phyloP scores from a whole-genome alignment of 306 rosid species.

The Rubus parviflorus region DNA sequence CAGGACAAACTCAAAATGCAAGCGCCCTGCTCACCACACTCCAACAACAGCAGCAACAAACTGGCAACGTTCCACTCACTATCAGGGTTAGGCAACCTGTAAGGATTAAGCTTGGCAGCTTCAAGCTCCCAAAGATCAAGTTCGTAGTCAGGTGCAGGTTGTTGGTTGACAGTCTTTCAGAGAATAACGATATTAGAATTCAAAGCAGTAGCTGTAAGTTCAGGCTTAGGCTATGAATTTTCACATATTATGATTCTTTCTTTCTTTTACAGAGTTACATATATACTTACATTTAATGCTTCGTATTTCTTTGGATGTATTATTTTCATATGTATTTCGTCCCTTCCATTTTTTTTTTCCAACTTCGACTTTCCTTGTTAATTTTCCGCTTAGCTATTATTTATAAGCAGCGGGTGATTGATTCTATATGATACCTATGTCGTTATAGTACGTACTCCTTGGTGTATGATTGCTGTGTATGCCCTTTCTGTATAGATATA shows the following conservation, averaged over 20 bases:
- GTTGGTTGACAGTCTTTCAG: constrained; percentile 45
- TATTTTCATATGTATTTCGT: background rate
- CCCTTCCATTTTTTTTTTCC: no score
- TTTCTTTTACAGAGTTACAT: background rate
- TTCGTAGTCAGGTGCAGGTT: constrained; percentile 66
- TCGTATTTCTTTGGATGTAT: background rate
- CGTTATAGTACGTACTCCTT: no score
- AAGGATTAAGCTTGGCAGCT: constrained; percentile 66
- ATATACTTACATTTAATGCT: background rate
- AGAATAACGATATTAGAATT: constrained; percentile 44
- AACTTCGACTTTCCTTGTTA: no score
- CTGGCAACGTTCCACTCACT: constrained; percentile 56
- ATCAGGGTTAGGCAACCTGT: constrained; percentile 71
- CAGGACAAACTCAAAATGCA: constrained; percentile 57
- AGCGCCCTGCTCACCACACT: constrained; percentile 16
- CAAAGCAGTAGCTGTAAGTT: constrained; percentile 65
- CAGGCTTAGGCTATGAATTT: constrained; percentile 45
- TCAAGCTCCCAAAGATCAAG: constrained; percentile 70
- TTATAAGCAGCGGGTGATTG: no score
- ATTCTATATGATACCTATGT: no score
- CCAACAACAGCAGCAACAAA: constrained; percentile 37
- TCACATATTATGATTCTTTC: background rate
- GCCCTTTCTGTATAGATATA: no score
- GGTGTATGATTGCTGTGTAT: no score
- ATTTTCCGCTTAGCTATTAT: no score